Evolutionary conservation across 805 yeast species (phyloP).

Genomic region (Yamadazyma endophytica): DNA sequence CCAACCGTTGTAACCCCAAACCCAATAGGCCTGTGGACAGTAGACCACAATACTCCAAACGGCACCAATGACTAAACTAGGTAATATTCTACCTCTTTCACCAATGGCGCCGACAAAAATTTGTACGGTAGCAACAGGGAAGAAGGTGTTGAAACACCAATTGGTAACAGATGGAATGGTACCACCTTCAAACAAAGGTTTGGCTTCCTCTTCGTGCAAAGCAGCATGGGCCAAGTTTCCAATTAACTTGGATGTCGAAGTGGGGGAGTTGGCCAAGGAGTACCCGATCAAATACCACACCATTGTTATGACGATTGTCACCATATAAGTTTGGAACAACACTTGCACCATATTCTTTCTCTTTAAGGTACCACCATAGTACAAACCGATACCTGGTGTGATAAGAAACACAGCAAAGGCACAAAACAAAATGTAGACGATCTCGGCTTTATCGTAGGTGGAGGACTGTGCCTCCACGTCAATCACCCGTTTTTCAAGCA

Average conservation of each 20-base stretch:
- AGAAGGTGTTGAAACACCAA: constrained; percentile 40
- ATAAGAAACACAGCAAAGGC: constrained; percentile 46
- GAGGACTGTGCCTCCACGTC: constrained; percentile 30
- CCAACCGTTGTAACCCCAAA: constrained; percentile 47
- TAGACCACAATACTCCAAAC: constrained; percentile 42
- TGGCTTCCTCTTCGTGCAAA: constrained; percentile 32
- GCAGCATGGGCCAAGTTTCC: constrained; percentile 41
- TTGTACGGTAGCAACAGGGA: constrained; percentile 48
- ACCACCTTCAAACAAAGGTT: constrained; percentile 41
- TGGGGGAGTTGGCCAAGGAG: constrained; percentile 38
- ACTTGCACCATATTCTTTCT: constrained; percentile 42
- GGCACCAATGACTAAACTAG: constrained; percentile 37
- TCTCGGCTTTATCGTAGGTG: constrained; percentile 38
- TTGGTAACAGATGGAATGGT: constrained; percentile 45
- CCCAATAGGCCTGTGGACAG: constrained; percentile 43
- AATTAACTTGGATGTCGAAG: constrained; percentile 19
- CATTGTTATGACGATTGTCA: constrained; percentile 32
- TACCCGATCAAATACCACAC: constrained; percentile 46
- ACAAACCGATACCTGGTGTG: constrained; percentile 45
- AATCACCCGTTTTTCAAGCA: neutral
- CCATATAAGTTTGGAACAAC: constrained; percentile 41
- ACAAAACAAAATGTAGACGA: constrained; percentile 46
- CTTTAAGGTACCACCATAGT: constrained; percentile 40
- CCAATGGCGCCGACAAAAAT: constrained; percentile 43
- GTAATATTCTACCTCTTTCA: constrained; percentile 40